These are phyloP conservation scores for Lycium barbarum DNA, from an alignment of 257 asterid species.

Conservation along the genomic window DNA sequence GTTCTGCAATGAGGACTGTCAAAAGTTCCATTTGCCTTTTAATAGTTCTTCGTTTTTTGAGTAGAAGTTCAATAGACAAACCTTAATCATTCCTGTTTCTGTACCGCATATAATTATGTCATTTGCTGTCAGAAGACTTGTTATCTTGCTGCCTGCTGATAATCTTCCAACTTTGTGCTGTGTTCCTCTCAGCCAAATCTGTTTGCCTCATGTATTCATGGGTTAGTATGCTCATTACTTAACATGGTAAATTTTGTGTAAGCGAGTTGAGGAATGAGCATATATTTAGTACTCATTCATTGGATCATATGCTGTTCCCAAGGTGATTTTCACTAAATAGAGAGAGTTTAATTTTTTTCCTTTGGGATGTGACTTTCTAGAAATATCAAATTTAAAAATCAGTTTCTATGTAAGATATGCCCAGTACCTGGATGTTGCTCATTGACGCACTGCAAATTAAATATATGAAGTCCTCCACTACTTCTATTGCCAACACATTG, in stretches of 20 bases:
- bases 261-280: constrained; percentile 3
- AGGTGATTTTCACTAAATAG: neutral
- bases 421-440: constrained; percentile 78
- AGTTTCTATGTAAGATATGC: neutral
- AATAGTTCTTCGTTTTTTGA: neutral
- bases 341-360: neutral
- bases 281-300: neutral
- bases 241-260: constrained; percentile 5
- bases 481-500: constrained; percentile 76
- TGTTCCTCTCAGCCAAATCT: constrained; percentile 93
- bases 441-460: constrained; percentile 65
- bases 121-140: constrained; percentile 84
- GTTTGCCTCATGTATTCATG: constrained; percentile 16
- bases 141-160: constrained; percentile 93
- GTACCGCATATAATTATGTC: constrained; percentile 95
- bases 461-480: constrained; percentile 92
- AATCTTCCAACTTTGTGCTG: constrained; percentile 89
- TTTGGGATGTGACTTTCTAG: constrained; percentile 5
- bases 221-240: neutral
- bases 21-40: constrained; percentile 3
- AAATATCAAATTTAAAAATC: neutral
- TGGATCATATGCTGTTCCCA: neutral
- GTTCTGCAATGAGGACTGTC: neutral
- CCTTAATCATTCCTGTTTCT: constrained; percentile 88
- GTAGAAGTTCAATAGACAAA: constrained; percentile 35